Conservation (phyloP, 352 stramenopile species). For the Pythium scleroteichum region DNA sequence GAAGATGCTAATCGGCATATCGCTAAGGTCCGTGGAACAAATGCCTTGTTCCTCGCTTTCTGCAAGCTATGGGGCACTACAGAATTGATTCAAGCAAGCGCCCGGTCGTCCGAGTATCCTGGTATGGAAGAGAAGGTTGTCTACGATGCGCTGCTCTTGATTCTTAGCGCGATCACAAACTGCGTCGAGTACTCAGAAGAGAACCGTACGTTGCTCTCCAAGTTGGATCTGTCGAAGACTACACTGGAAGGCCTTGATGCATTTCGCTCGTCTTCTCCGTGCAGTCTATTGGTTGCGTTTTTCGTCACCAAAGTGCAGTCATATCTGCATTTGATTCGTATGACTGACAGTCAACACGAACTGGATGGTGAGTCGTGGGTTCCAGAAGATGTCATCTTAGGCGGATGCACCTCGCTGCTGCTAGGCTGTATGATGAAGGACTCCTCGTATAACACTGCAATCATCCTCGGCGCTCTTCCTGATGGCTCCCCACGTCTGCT, state of each 20-base stretch:
- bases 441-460: slow-evolving; percentile 35
- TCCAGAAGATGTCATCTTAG: slow-evolving; percentile 75
- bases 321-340: slow-evolving; percentile 50
- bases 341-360: slow-evolving; percentile 27
- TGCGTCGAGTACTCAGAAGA: slow-evolving; percentile 58
- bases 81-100: neutral
- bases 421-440: slow-evolving; percentile 74
- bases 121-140: slow-evolving; percentile 41
- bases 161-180: slow-evolving; percentile 74
- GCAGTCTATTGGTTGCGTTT: slow-evolving; percentile 47
- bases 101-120: neutral
- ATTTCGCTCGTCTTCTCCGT: slow-evolving; percentile 25
- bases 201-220: slow-evolving; percentile 49
- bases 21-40: slow-evolving; percentile 37
- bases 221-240: slow-evolving; percentile 11
- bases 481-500: slow-evolving; percentile 48
- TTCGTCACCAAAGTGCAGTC: slow-evolving; percentile 60
- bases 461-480: slow-evolving; percentile 45
- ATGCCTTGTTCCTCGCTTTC: slow-evolving; percentile 48
- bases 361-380: slow-evolving; percentile 42
- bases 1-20: slow-evolving; percentile 46
- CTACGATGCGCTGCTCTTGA: slow-evolving; percentile 60
- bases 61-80: slow-evolving; percentile 31
- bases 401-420: slow-evolving; percentile 63
- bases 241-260: slow-evolving; percentile 10